phyloP scores from a whole-genome alignment of 2,329 filamentous ascomycete species.

The Camillea tinctor region DNA sequence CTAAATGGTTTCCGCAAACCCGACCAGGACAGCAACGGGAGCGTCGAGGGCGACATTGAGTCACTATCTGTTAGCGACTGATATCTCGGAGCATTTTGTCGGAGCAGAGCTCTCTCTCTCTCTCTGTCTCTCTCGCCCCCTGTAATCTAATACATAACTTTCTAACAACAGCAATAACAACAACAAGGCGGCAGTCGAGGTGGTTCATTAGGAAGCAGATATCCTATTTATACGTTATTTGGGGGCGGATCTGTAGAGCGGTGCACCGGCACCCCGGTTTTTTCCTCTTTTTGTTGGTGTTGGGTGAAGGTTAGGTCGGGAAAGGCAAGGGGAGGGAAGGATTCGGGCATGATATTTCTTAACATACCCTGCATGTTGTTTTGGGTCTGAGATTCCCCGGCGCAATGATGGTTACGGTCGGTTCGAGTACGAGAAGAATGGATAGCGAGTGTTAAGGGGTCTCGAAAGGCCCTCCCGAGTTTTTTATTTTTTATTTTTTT shows the following conservation, averaged over 20 bases:
- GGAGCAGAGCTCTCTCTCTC: neutral
- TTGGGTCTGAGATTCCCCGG: constrained; percentile 19
- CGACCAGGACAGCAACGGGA: constrained; percentile 16
- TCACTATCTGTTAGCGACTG: constrained; percentile 28
- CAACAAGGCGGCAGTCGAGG: no score
- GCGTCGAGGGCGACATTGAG: constrained; percentile 26
- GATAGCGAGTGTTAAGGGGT: neutral
- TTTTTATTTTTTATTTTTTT: constrained; percentile 3
- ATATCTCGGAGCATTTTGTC: neutral
- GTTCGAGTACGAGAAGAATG: neutral
- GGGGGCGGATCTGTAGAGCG: constrained; percentile 24
- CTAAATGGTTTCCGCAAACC: constrained; percentile 29
- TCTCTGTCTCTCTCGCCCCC: no score
- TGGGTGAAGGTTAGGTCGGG: constrained; percentile 11
- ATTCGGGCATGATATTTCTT: constrained; percentile 6
- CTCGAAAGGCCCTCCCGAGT: neutral
- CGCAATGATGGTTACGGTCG: neutral
- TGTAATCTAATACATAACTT: no score
- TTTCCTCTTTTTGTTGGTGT: constrained; percentile 5
- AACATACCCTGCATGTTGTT: constrained; percentile 24
- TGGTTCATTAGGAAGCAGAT: neutral
- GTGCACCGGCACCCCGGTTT: constrained; percentile 17
- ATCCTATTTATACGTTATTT: constrained; percentile 14
- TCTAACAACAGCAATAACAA: no score
- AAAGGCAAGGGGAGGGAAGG: neutral